Evolutionary conservation across 306 rosid genomes (phyloP), one percentile per base, ranked within the genome.

Genomic region (Mimosa bimucronata): DNA sequence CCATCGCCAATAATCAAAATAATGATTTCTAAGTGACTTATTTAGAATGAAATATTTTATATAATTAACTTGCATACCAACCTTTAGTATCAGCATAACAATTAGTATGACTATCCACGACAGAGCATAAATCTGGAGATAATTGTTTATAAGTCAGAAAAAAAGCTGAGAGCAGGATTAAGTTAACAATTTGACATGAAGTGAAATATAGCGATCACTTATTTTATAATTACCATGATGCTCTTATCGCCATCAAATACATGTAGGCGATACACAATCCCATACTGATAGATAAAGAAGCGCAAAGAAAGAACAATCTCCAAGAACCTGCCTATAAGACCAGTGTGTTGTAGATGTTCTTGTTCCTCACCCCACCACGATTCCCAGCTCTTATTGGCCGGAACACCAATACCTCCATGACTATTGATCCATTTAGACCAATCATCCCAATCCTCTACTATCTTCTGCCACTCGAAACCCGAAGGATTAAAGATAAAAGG

Each of bases 291-390:
- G 74, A 95, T 44, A 71, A 95, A 90, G 90, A 93, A 95, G 81
- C 99, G 97, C 77, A 91, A 42, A 69, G 93, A 76, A 68, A 95
- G 98, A 83, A 89, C 14, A 48, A 91, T 81, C 87, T 95, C 99
- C 93, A 92, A 91, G 74, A 90, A 82, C 79, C 89, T 89, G 74
- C 99, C 99, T 41, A 81, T 37, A 26, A 83, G 0, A 38, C 97
- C 97, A 67, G 98, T 93, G 88, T 82, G 37, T 82, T 90, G 88
- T 76, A 95, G 85, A 87, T 95, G 99, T 79, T 95, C 98, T 29
- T 95, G 99, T 86, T 95, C 98, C 85, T 95, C 99, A 23, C 90
- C 91, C 99, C 99, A 95, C 99, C 99, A 95, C 2, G 99, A 95
- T 81, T 95, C 99, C 99, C 99, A 95, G 85, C 98, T 92, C 91